phyloP scores from a whole-genome alignment of 2,329 filamentous ascomycete species.

The Scedosporium dehoogii region DNA sequence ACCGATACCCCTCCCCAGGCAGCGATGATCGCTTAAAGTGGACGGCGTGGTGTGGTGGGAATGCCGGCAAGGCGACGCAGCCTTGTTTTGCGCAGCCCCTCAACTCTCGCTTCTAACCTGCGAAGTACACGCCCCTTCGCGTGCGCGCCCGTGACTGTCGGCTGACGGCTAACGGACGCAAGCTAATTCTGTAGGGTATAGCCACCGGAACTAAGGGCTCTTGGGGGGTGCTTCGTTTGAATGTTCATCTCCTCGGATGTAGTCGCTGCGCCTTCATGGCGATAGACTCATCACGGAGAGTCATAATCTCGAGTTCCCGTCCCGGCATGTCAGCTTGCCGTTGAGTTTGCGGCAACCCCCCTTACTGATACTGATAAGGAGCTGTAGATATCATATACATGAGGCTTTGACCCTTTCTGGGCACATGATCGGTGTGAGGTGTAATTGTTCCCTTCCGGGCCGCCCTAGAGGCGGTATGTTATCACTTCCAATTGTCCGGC shows the following conservation, averaged over 20 bases:
- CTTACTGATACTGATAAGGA: background rate
- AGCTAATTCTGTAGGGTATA: background rate
- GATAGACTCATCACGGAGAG: background rate
- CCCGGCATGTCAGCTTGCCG: background rate
- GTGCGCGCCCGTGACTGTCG: background rate
- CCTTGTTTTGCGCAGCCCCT: background rate
- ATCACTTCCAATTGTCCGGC: background rate
- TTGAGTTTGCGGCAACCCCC: background rate
- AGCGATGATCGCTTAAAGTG: background rate
- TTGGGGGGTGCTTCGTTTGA: no score
- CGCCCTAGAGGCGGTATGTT: background rate
- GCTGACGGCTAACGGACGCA: background rate
- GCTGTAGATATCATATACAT: background rate
- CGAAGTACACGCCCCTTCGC: background rate
- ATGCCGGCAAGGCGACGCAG: background rate
- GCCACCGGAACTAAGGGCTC: no score
- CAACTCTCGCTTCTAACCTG: background rate
- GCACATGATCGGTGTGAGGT: background rate
- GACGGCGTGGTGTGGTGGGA: background rate
- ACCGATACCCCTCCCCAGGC: background rate
- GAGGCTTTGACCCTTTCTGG: background rate
- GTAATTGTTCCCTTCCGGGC: background rate
- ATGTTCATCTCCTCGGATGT: no score
- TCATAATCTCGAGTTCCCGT: background rate
- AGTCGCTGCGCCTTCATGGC: background rate